These are phyloP conservation scores for Alternaria viburni DNA, from an alignment of 2,329 filamentous ascomycete genomes.

Conservation along the genomic window DNA sequence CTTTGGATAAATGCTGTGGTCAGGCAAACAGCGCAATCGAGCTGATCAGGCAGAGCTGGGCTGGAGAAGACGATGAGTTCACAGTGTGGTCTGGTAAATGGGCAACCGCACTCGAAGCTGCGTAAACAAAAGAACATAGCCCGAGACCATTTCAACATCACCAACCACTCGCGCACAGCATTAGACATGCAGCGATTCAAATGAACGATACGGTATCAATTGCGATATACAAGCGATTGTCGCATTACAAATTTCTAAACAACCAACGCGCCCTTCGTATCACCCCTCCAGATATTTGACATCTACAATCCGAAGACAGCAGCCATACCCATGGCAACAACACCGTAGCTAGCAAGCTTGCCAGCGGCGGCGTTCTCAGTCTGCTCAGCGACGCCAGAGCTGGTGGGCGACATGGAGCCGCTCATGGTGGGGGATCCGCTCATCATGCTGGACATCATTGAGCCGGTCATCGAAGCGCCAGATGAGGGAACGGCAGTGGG, in stretches of 20 bases:
- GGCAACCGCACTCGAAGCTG: slow-evolving; percentile 53
- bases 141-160: background rate
- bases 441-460: slow-evolving; percentile 5
- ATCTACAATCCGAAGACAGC: slow-evolving; percentile 33
- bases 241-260: background rate
- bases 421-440: slow-evolving; percentile 4
- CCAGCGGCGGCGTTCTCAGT: slow-evolving; percentile 26
- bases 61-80: slow-evolving; percentile 74
- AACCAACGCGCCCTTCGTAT: background rate
- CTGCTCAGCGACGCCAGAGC: slow-evolving; percentile 7
- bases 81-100: slow-evolving; percentile 74
- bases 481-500: slow-evolving; percentile 20
- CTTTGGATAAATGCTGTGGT: slow-evolving; percentile 65
- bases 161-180: background rate
- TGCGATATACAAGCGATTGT: background rate
- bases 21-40: slow-evolving; percentile 65
- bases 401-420: slow-evolving; percentile 4
- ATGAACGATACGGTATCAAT: background rate
- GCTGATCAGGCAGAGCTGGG: slow-evolving; percentile 66
- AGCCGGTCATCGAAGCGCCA: slow-evolving; percentile 4
- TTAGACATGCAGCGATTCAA: background rate
- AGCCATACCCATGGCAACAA: slow-evolving; percentile 28
- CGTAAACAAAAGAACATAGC: background rate
- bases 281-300: background rate
- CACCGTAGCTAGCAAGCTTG: slow-evolving; percentile 31